Evolutionary conservation across 176 grass and related monocot species (phyloP), one percentile per base, ranked within the genome.

Genomic region (Melocanna baccifera): DNA sequence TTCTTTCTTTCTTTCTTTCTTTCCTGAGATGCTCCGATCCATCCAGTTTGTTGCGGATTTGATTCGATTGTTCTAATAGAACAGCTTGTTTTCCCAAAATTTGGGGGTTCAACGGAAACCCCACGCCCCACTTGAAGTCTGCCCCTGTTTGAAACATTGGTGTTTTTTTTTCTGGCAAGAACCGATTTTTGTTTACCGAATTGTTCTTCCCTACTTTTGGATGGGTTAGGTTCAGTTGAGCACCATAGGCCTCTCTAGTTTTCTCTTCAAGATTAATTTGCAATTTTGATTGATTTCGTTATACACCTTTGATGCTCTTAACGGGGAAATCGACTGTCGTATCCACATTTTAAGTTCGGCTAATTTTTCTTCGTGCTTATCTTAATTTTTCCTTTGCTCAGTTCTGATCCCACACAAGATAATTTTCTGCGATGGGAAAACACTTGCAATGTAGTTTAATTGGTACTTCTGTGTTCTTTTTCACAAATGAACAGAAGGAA

Each of bases 401-500:
- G 72, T 79, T 91, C 40, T 87, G 67, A 79, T 77, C 48, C n/a
- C 53, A 84, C 56, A 36, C 3, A 23, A 62, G 36, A 62, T 71
- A 63, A 11, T 55, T 84, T 80, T 26, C 14, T 52, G 19, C 42
- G 68, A 25, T 3, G 13, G 67, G 39, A 22, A 47, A 48, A 47
- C 59, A 26, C 62, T 13, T 61, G 80, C 59, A 59, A 81, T 77
- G 64, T 65, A 67, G 83, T 41, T 70, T 87, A 40, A 55, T 72
- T 83, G 78, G 29, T 25, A 57, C 50, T 32, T 57, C 9, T 85
- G 46, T 86, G 41, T 39, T 82, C 56, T 37, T 72, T 15, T 79
- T 83, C 40, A 9, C 69, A 65, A 71, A 86, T 80, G 83, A 62
- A 22, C 72, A 87, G 92, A 71, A 70, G 25, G 57, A 64, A 81